Conservation (phyloP, 2,329 filamentous ascomycete genomes). For the Plectosphaerella cucumerina region DNA sequence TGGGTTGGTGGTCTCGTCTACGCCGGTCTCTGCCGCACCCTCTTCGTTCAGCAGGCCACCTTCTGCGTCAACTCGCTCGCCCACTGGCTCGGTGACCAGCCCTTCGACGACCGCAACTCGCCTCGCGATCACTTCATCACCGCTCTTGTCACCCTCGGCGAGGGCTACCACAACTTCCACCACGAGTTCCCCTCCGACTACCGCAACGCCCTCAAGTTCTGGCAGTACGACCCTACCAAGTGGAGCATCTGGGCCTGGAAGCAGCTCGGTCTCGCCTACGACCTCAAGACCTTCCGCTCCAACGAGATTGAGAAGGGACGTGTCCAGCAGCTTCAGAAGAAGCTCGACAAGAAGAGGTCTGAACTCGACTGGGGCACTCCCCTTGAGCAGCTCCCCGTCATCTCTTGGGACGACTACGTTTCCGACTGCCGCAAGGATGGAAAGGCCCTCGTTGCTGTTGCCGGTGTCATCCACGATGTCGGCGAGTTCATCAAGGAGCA, state of each 20-base stretch:
- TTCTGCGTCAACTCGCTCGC: conserved; percentile 91
- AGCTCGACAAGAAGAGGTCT: conserved; percentile 81
- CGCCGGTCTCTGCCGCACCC: conserved; percentile 78
- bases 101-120: conserved; percentile 89
- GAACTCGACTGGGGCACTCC: conserved; percentile 83
- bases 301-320: conserved; percentile 94
- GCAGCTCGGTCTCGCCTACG: conserved; percentile 76
- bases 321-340: conserved; percentile 86
- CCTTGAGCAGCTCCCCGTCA: conserved; percentile 78
- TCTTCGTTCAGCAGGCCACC: conserved; percentile 87
- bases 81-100: conserved; percentile 89
- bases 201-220: conserved; percentile 87
- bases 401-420: conserved; percentile 84
- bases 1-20: conserved; percentile 81
- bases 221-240: conserved; percentile 70
- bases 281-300: conserved; percentile 84
- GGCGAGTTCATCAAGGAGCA: conserved; percentile 83
- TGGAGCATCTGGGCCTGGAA: conserved; percentile 85
- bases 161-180: conserved; percentile 94
- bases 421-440: conserved; percentile 70
- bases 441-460: conserved; percentile 71
- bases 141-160: conserved; percentile 77
- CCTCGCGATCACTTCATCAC: conserved; percentile 86
- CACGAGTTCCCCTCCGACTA: conserved; percentile 93
- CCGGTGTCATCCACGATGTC: conserved; percentile 83